phyloP scores from a whole-genome alignment of 176 grass and related monocot genomes.

The Oryza glumipatula region DNA sequence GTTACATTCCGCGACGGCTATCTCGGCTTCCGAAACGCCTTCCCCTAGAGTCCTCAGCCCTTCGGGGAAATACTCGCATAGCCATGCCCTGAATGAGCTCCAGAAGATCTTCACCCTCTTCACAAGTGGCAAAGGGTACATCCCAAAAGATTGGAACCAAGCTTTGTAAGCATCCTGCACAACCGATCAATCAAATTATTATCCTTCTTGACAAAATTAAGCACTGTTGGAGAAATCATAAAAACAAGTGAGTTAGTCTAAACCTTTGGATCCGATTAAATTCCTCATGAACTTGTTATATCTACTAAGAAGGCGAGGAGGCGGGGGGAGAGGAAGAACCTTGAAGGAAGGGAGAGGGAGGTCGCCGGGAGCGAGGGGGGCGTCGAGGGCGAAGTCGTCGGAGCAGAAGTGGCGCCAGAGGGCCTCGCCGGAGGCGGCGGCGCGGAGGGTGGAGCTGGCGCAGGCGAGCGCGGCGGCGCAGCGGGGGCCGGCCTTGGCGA shows the following conservation, averaged over 20 bases:
- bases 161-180: constrained; percentile 51
- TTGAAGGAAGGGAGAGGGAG: constrained; percentile 47
- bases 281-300: too few species aligned
- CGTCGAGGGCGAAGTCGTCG: constrained; percentile 39
- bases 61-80: constrained; percentile 56
- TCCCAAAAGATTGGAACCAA: constrained; percentile 61
- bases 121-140: constrained; percentile 56
- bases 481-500: constrained; percentile 16
- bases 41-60: constrained; percentile 41
- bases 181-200: neutral
- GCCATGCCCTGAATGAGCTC: constrained; percentile 44
- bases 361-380: constrained; percentile 46
- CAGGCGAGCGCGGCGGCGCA: constrained; percentile 40
- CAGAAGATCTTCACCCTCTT: constrained; percentile 57
- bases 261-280: too few species aligned
- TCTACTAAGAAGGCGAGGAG: neutral
- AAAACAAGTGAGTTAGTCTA: neutral
- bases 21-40: constrained; percentile 48
- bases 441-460: constrained; percentile 37
- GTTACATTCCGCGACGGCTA: constrained; percentile 11
- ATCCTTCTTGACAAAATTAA: neutral
- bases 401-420: constrained; percentile 55
- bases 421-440: constrained; percentile 38
- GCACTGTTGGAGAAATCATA: neutral
- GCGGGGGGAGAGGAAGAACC: constrained; percentile 2